A percentile compares a stretch with the other conserved stretches of the same genome.
Conservation (phyloP, 805 yeast species). For the Schwanniomyces vanrijiae region DNA sequence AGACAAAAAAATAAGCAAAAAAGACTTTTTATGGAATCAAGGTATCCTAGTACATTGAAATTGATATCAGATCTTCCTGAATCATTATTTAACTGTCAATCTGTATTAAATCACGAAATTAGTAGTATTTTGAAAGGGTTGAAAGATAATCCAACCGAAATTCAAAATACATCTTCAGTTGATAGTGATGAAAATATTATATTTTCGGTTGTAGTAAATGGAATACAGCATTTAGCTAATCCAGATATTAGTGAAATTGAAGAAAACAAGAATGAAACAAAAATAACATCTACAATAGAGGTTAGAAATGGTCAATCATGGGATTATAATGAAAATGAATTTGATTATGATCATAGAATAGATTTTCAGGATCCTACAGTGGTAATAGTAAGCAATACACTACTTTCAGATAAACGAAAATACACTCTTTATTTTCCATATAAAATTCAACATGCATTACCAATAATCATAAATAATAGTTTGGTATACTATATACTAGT, state of each 20-base stretch:
- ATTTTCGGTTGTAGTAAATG: constrained; percentile 36
- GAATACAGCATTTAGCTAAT: constrained; percentile 23
- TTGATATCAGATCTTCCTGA: constrained; percentile 36
- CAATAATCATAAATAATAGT: constrained; percentile 29
- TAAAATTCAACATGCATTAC: constrained; percentile 48
- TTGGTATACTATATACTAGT: constrained; percentile 51
- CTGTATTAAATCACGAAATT: constrained; percentile 30
- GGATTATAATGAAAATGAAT: constrained; percentile 39
- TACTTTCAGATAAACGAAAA: constrained; percentile 27
- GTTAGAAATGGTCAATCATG: constrained; percentile 43
- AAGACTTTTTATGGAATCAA: constrained; percentile 26
- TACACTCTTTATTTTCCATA: constrained; percentile 45
- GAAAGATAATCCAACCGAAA: constrained; percentile 23
- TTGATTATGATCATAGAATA: constrained; percentile 32
- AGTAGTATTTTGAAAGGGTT: constrained; percentile 23
- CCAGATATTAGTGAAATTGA: constrained; percentile 1
- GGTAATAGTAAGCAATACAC: constrained; percentile 45
- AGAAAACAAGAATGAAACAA: constrained; percentile 10
- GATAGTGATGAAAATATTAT: constrained; percentile 38
- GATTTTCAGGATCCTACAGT: constrained; percentile 49
- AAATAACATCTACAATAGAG: constrained; percentile 33
- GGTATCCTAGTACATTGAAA: constrained; percentile 38
- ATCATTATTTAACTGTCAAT: constrained; percentile 31
- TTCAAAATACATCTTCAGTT: constrained; percentile 23
- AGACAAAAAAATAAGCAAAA: constrained; percentile 32